phyloP scores from a whole-genome alignment of 345 rosid genomes.

The Eucalyptus sp. region DNA sequence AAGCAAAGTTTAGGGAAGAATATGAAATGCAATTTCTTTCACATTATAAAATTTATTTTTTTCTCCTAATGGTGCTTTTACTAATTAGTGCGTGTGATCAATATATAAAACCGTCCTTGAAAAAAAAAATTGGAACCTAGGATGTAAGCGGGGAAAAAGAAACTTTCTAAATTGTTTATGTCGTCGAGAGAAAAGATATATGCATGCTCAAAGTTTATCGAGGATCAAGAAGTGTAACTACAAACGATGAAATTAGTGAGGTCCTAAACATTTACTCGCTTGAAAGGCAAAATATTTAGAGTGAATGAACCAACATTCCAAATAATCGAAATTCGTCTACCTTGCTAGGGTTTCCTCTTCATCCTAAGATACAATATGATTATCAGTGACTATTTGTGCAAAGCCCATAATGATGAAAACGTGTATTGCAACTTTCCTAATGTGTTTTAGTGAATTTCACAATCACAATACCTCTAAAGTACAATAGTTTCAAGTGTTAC shows the following conservation, averaged over 20 bases:
- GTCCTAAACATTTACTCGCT: not conserved
- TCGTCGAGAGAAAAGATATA: not conserved
- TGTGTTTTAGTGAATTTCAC: not conserved
- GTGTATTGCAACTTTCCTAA: not conserved
- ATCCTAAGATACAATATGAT: no score
- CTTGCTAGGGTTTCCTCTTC: no score
- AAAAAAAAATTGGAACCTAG: not conserved
- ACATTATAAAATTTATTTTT: no score
- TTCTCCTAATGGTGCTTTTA: no score
- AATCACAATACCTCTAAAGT: not conserved
- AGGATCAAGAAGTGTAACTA: not conserved
- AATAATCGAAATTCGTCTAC: not conserved
- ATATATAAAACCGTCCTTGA: no score
- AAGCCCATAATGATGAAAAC: no score
- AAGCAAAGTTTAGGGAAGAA: no score
- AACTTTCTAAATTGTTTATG: not conserved
- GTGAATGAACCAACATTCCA: not conserved
- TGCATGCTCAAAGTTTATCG: fast-evolving
- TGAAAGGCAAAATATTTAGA: not conserved
- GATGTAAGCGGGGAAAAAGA: not conserved
- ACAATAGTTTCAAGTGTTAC: no score
- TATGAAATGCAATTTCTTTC: no score
- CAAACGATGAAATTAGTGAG: not conserved
- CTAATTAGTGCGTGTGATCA: no score
- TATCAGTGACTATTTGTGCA: fast-evolving